phyloP scores from a whole-genome alignment of 345 rosid species.

The Eucalyptus urophylla region DNA sequence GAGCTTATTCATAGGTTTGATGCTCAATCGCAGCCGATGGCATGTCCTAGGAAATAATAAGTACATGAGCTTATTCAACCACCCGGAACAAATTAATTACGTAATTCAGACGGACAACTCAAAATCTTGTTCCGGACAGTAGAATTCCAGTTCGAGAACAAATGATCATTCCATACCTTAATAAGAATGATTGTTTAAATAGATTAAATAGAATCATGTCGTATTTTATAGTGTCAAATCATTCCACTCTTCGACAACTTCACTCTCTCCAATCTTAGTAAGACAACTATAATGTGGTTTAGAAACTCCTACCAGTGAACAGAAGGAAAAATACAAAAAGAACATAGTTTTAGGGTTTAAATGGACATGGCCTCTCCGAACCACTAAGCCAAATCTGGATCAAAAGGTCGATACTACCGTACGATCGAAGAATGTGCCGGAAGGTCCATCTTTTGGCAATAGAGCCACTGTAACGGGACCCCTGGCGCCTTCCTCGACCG shows the following conservation, averaged over 20 bases:
- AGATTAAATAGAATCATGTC: neutral
- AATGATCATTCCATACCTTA: neutral
- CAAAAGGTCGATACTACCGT: neutral
- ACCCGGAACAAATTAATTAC: neutral
- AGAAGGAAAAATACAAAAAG: neutral
- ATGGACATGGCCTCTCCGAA: neutral
- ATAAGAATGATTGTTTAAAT: neutral
- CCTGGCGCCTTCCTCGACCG: neutral
- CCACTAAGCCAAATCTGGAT: neutral
- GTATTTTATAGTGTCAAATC: neutral
- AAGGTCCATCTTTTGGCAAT: neutral
- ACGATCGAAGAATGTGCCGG: neutral
- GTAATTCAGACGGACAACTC: neutral
- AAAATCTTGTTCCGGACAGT: neutral
- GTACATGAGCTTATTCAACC: no score
- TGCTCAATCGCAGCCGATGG: neutral
- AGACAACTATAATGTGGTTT: neutral
- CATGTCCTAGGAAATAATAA: neutral
- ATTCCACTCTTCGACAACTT: neutral
- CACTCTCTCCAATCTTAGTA: neutral
- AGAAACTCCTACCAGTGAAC: neutral
- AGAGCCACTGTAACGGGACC: neutral
- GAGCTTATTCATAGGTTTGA: no score
- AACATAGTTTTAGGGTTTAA: neutral
- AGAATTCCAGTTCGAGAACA: neutral